phyloP scores from a whole-genome alignment of 495 filamentous ascomycete species.

The Hypoxylon subgilvum region DNA sequence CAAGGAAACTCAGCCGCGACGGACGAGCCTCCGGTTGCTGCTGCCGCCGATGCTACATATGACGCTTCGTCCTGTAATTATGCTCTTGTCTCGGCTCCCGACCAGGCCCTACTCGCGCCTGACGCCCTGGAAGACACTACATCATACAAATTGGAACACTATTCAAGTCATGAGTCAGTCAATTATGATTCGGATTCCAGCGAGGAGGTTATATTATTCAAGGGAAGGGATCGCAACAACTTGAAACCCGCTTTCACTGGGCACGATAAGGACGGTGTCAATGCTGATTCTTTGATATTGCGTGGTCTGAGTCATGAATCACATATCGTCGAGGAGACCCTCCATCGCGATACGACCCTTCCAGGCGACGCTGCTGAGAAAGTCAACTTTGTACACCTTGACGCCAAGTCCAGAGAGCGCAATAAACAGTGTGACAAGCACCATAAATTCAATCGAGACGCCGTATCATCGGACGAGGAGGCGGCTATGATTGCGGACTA shows the following conservation, averaged over 20 bases:
- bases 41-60: background rate
- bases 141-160: background rate
- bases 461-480: slow-evolving; percentile 48
- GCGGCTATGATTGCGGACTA: slow-evolving; percentile 73
- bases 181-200: slow-evolving; percentile 61
- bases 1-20: background rate
- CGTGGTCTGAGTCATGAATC: slow-evolving; percentile 17
- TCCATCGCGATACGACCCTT: slow-evolving; percentile 2
- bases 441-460: background rate
- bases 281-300: slow-evolving; percentile 22
- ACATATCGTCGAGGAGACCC: slow-evolving; percentile 14
- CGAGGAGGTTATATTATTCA: slow-evolving; percentile 72
- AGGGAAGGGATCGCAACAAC: slow-evolving; percentile 51
- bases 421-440: background rate
- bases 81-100: too few species aligned
- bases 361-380: background rate
- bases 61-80: background rate
- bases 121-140: background rate
- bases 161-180: slow-evolving; percentile 35
- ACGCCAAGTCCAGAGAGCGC: slow-evolving; percentile 6
- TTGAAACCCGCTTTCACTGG: slow-evolving; percentile 1
- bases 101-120: background rate
- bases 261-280: background rate
- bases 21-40: background rate
- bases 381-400: slow-evolving; percentile 25